Evolutionary conservation across 768 basidiomycete species (phyloP).

Genomic region (Boletus fagicola): DNA sequence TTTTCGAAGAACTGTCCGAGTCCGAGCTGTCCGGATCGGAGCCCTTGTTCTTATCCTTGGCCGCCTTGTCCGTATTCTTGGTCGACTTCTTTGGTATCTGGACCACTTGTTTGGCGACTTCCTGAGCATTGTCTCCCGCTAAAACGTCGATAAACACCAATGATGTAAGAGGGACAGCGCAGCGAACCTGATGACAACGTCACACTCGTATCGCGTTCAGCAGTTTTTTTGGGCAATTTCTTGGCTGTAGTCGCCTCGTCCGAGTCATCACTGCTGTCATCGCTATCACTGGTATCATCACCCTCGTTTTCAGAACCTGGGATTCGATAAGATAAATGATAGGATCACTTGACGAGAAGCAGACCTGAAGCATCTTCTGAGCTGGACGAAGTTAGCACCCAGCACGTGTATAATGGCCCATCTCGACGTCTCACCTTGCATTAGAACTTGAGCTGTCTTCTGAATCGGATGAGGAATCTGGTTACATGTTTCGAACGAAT

Average conservation of each 20-base stretch:
- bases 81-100: constrained; percentile 1
- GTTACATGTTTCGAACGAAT: not conserved
- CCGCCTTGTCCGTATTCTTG: not conserved
- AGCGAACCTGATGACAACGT: constrained; percentile 38
- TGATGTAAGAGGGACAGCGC: not conserved
- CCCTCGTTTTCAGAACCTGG: constrained; percentile 19
- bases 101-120: not conserved
- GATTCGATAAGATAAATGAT: not conserved
- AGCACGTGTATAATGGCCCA: constrained; percentile 4
- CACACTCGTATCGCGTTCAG: constrained; percentile 38
- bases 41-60: not conserved
- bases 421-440: constrained; percentile 20
- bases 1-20: constrained; percentile 15
- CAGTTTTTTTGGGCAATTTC: constrained; percentile 4
- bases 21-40: constrained; percentile 17
- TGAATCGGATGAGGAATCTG: constrained; percentile 24
- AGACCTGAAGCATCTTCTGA: constrained; percentile 19
- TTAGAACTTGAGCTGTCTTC: constrained; percentile 27
- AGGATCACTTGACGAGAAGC: constrained; percentile 9
- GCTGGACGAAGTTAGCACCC: constrained; percentile 12
- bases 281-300: constrained; percentile 12
- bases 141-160: not conserved
- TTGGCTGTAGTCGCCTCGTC: not conserved
- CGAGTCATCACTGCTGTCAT: constrained; percentile 8
- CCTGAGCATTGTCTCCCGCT: constrained; percentile 14